Evolutionary conservation across 768 basidiomycete genomes (phyloP), one percentile per base, ranked within the genome.

Genomic region (Agaricus blazei): DNA sequence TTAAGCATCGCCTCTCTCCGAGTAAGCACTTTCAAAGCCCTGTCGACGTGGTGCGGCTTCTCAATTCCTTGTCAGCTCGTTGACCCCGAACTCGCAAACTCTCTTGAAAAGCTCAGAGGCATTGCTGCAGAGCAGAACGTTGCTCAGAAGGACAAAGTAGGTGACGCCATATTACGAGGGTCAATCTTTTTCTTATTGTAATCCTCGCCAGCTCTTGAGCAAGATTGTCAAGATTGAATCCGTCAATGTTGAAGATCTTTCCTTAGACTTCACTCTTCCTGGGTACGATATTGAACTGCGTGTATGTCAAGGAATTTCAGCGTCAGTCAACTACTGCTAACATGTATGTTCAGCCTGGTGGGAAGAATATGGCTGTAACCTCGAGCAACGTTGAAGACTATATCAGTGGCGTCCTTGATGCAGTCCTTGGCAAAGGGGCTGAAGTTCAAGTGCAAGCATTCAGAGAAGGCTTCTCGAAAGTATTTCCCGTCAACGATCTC

Each of bases 231-330:
- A 78, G 59, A 75, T 83, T 67, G 81, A 86, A 66, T 70, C 83
- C 56, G 75, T 88, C 37, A 83, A 77, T 23, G 75, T 98, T 15
- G 88, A 91, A 59, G 95, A 98, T 64, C 81, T 99, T 34, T 84
- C 89, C 0, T 80, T 99, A 19, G 97, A 99, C 72, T 99, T 98
- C 70, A 98, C 96, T 7, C 78, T 98, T 15, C 97, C 97, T 8
- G 97, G 97, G 12, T 94, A 96, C 65, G 86, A 94, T 64, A 89
- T 98, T 55, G 93, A 97, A 68, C 79, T 98, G 28, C 83, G 83
- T 67, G 93, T 92, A 66, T 55, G 83, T 40, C 31, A 38, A 5
- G 36, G 28, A 11, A 11, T 9, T 51, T 24, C 15, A 19, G 47
- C 14, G 28, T 15, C 27, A 19, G 5, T 7, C 34, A 34, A 34